Percentiles rank a stretch among this genome's conserved stretches.
phyloP scores from a whole-genome alignment of 139 green algal genomes.

The Haematococcus lacustris region DNA sequence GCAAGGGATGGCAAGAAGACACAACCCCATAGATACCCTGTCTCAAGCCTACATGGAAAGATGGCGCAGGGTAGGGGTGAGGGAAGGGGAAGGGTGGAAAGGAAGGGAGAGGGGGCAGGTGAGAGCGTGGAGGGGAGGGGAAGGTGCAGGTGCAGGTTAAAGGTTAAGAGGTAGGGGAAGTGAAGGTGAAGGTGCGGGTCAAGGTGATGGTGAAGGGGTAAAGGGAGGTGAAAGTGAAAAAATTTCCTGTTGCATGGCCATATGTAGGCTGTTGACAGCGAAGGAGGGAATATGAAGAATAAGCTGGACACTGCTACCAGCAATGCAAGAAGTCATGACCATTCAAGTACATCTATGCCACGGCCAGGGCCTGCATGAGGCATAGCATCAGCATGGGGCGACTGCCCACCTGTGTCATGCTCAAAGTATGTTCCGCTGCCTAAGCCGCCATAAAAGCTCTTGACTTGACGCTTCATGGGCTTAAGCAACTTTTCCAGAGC shows the following conservation, averaged over 20 bases:
- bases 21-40: background rate
- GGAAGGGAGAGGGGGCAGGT: background rate
- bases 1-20: background rate
- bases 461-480: background rate
- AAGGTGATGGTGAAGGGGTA: no score
- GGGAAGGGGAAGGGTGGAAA: background rate
- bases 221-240: no score
- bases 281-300: no score
- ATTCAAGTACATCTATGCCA: no score
- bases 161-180: background rate
- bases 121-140: background rate
- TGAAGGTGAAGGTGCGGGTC: no score
- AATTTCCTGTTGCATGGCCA: no score
- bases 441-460: background rate
- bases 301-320: no score
- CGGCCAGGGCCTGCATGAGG: no score
- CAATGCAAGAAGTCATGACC: no score
- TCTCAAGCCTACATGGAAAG: background rate
- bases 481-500: background rate
- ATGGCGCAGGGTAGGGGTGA: background rate
- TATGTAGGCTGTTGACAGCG: no score
- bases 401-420: constrained; percentile 11
- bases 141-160: background rate
- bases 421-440: constrained; percentile 10
- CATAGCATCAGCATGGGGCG: no score